Percentiles rank a stretch among this genome's conserved stretches.
These are phyloP conservation scores for Fallopia convolvulus DNA, from an alignment of 148 eudicot genomes.

Conservation along the genomic window DNA sequence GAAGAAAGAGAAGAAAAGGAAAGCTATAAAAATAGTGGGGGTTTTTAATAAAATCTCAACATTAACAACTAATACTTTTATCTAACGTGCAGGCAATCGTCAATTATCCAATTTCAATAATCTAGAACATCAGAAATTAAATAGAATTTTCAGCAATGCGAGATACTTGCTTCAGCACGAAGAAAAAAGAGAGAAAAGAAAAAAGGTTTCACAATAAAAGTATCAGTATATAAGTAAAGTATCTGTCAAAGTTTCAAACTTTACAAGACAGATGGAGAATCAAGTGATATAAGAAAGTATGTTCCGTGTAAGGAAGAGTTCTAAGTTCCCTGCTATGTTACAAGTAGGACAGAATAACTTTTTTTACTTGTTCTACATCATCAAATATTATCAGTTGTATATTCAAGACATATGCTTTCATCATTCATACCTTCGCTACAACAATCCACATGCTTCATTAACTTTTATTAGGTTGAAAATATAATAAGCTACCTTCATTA, in stretches of 20 bases:
- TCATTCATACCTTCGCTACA: neutral
- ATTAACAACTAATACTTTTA: neutral
- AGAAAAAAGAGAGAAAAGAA: no score
- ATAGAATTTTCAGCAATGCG: neutral
- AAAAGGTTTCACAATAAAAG: no score
- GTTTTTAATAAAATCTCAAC: neutral
- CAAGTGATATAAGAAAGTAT: neutral
- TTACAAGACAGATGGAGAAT: neutral
- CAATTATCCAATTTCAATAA: neutral
- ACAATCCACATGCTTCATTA: neutral
- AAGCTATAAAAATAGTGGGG: neutral
- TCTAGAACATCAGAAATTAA: neutral
- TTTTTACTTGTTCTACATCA: neutral
- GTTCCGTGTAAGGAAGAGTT: neutral
- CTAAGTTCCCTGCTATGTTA: neutral
- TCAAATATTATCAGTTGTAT: neutral
- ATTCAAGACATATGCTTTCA: neutral
- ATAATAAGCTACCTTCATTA: constrained; percentile 55
- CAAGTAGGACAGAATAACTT: neutral
- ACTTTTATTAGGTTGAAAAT: neutral
- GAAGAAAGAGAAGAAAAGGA: neutral
- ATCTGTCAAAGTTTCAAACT: neutral
- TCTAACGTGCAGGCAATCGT: neutral
- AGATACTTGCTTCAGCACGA: no score
- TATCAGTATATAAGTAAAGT: neutral